These are phyloP conservation scores for Flaveria robusta DNA, from an alignment of 129 eudicot species.

Conservation along the genomic window DNA sequence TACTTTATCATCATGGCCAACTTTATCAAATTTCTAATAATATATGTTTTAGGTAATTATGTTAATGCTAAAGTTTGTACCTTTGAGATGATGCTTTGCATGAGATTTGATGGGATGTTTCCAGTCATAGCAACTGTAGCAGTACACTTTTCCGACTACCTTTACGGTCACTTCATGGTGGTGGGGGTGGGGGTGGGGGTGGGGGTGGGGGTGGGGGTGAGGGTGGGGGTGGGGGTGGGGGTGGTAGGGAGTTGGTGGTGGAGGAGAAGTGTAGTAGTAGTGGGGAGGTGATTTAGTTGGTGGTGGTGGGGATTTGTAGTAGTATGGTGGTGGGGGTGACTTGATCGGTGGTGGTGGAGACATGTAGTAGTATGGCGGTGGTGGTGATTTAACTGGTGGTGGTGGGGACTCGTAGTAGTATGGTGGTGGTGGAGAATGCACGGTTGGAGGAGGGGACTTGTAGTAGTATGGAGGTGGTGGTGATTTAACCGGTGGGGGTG, in stretches of 20 bases:
- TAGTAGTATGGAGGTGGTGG: constrained; percentile 31
- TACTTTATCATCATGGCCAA: background rate
- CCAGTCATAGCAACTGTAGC: constrained; percentile 63
- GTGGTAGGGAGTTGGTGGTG: constrained; percentile 32
- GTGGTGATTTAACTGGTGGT: constrained; percentile 6
- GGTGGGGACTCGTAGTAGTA: constrained; percentile 12
- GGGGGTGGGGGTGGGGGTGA: constrained; percentile 32
- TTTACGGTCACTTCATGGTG: constrained; percentile 39
- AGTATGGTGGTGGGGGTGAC: background rate
- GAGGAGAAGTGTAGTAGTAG: constrained; percentile 14
- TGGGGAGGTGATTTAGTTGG: constrained; percentile 15
- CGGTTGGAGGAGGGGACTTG: background rate
- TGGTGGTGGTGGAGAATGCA: background rate
- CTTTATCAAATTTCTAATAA: no score
- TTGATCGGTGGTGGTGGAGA: background rate
- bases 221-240: background rate
- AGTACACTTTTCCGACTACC: constrained; percentile 60
- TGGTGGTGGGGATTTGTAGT: constrained; percentile 9
- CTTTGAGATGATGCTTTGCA: constrained; percentile 57
- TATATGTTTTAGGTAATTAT: no score
- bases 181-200: constrained; percentile 26
- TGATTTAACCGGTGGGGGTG: constrained; percentile 35
- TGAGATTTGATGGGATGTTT: constrained; percentile 51
- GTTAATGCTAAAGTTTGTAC: constrained; percentile 28
- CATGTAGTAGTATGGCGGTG: background rate